Percentiles rank a stretch among this genome's conserved stretches.
Evolutionary conservation across 345 rosid genomes (phyloP).

Genomic region (Salix udensis): DNA sequence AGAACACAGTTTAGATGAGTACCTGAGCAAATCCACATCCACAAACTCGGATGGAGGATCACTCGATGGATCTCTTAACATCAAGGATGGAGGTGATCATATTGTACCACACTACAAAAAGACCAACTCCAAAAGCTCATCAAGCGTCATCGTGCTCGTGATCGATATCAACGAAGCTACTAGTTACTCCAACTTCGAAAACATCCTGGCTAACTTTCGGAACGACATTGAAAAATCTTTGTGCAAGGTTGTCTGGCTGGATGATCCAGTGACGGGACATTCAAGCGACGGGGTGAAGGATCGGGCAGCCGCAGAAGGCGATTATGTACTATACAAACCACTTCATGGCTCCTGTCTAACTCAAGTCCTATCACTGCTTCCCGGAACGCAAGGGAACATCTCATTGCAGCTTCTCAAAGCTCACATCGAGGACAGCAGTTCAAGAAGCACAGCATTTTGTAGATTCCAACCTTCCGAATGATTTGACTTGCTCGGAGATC

Average conservation of each 20-base stretch:
- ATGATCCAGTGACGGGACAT: conserved; percentile 9
- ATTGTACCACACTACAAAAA: conserved; percentile 6
- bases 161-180: conserved; percentile 22
- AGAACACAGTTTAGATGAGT: background rate
- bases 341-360: conserved; percentile 32
- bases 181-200: conserved; percentile 1
- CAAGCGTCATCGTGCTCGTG: conserved; percentile 21
- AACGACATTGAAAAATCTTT: conserved; percentile 10
- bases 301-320: background rate
- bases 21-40: conserved; percentile 14
- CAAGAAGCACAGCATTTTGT: background rate
- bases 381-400: conserved; percentile 11
- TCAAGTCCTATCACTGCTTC: conserved; percentile 26
- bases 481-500: background rate
- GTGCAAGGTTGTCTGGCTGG: conserved; percentile 32
- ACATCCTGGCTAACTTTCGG: conserved; percentile 12
- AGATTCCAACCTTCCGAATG: background rate
- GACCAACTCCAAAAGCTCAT: conserved; percentile 12
- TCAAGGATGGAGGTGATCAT: conserved; percentile 15
- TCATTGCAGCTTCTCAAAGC: background rate
- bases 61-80: conserved; percentile 3
- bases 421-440: background rate
- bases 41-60: conserved; percentile 8
- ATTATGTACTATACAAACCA: conserved; percentile 19
- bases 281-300: background rate